Evolutionary conservation across 1,139 yeast genomes (phyloP).

Genomic region (Magnusiomyces fungicola): DNA sequence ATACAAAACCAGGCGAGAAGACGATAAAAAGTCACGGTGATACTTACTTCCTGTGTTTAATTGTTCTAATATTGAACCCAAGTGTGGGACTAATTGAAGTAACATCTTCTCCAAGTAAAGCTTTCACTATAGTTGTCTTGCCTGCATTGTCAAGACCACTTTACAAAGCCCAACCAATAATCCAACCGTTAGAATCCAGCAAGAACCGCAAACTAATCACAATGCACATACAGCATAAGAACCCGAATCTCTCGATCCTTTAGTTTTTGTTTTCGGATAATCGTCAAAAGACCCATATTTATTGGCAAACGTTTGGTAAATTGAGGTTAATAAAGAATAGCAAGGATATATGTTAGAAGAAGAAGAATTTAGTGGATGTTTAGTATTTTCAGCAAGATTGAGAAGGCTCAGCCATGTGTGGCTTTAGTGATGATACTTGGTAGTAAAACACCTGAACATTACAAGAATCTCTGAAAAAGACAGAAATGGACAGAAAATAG

Average conservation of each 20-base stretch:
- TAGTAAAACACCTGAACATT: too few relatives aligned
- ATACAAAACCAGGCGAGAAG: neutral
- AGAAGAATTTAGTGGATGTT: too few relatives aligned
- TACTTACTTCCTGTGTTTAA: conserved; percentile 28
- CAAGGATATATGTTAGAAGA: too few relatives aligned
- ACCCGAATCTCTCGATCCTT: conserved; percentile 74
- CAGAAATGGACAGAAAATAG: too few relatives aligned
- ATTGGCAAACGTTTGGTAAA: too few relatives aligned
- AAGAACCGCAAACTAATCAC: neutral
- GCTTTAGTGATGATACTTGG: too few relatives aligned
- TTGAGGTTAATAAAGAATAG: too few relatives aligned
- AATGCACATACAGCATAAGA: conserved; percentile 44
- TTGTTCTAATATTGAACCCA: conserved; percentile 56
- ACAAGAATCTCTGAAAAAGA: too few relatives aligned
- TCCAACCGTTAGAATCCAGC: too few relatives aligned
- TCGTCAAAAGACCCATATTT: conserved; percentile 76
- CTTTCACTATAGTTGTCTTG: conserved; percentile 69
- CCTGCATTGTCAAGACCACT: conserved; percentile 86
- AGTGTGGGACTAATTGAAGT: conserved; percentile 50
- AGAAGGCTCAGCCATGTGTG: too few relatives aligned
- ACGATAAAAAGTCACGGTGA: neutral
- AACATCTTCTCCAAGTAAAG: conserved; percentile 37
- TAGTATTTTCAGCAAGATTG: too few relatives aligned
- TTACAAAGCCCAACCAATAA: neutral
- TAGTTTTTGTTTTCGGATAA: conserved; percentile 72